Evolutionary conservation across 441 rosid species (phyloP).

Genomic region (Populus trichocarpa): DNA sequence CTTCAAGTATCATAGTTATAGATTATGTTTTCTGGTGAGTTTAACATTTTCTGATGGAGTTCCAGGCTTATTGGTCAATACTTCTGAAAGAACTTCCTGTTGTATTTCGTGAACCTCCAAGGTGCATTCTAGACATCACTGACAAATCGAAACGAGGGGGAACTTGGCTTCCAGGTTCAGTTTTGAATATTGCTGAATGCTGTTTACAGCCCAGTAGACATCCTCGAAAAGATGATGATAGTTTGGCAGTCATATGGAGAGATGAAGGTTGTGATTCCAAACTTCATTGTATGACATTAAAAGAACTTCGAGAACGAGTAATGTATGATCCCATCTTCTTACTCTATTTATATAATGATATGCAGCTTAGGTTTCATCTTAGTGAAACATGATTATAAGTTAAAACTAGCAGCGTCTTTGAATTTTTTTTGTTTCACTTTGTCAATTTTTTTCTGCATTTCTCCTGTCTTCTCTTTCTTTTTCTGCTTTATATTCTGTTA

Average conservation of each 20-base stretch:
- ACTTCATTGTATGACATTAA: constrained; percentile 51
- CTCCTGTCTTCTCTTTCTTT: not conserved
- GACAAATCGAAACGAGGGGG: constrained; percentile 52
- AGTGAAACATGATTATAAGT: not conserved
- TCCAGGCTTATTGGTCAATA: constrained; percentile 67
- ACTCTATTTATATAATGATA: not conserved
- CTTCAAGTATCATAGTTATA: not conserved
- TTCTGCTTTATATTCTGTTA: not conserved
- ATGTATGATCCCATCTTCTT: constrained; percentile 40
- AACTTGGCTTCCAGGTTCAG: constrained; percentile 74
- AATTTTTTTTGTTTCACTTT: no score
- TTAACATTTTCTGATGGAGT: not conserved
- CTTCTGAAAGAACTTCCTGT: constrained; percentile 62
- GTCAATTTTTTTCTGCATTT: not conserved
- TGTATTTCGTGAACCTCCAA: constrained; percentile 50
- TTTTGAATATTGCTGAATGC: constrained; percentile 69
- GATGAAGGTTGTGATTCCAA: constrained; percentile 57
- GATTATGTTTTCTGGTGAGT: constrained; percentile 5
- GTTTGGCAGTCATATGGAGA: constrained; percentile 70
- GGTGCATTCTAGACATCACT: constrained; percentile 51
- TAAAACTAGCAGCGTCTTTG: not conserved
- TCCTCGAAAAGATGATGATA: constrained; percentile 49
- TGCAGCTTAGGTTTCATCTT: not conserved
- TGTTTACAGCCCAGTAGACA: constrained; percentile 54
- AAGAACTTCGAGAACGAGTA: constrained; percentile 67